Conservation (phyloP, 495 filamentous ascomycete genomes). For the Emericellopsis terricola region DNA sequence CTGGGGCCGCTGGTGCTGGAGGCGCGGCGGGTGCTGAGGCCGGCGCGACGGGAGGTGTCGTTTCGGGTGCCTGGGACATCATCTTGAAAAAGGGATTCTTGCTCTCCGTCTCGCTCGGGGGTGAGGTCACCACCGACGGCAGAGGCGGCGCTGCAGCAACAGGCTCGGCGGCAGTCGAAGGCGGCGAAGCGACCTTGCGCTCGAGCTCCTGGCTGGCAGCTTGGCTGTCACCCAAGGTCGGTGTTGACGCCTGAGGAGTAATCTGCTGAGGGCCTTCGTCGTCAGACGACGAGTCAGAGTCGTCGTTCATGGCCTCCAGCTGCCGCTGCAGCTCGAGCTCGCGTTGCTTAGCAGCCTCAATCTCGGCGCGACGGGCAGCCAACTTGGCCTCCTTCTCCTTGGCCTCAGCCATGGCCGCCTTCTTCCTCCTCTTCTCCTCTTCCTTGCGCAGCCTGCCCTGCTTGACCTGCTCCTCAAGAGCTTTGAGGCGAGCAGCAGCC, state of each 20-base stretch:
- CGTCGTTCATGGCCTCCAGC: slow-evolving; percentile 61
- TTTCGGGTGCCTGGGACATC: slow-evolving; percentile 29
- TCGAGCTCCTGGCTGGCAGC: slow-evolving; percentile 33
- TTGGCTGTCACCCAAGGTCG: slow-evolving; percentile 39
- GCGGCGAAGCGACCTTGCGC: slow-evolving; percentile 25
- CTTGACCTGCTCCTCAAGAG: slow-evolving; percentile 82
- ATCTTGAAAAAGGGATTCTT: slow-evolving; percentile 33
- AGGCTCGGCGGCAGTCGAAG: slow-evolving; percentile 9
- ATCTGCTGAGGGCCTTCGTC: slow-evolving; percentile 70
- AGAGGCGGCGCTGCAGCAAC: slow-evolving; percentile 22
- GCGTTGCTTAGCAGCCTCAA: slow-evolving; percentile 75
- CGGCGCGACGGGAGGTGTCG: slow-evolving; percentile 22
- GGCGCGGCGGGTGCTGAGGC: slow-evolving; percentile 23
- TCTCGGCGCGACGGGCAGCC: slow-evolving; percentile 73
- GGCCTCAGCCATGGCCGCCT: slow-evolving; percentile 69
- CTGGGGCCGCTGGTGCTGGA: slow-evolving; percentile 20
- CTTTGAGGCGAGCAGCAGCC: slow-evolving; percentile 63
- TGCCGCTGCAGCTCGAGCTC: slow-evolving; percentile 78
- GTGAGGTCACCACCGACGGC: slow-evolving; percentile 24
- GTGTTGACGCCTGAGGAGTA: slow-evolving; percentile 69
- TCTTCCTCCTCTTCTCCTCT: slow-evolving; percentile 81
- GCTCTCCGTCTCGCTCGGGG: slow-evolving; percentile 27
- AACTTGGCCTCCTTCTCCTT: slow-evolving; percentile 79
- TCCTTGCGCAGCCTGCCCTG: slow-evolving; percentile 94
- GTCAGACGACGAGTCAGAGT: slow-evolving; percentile 60